A percentile compares a stretch with the other conserved stretches of the same genome.
These are phyloP conservation scores for Aspergillus saccharolyticus DNA, from an alignment of 495 filamentous ascomycete genomes.

Conservation along the genomic window DNA sequence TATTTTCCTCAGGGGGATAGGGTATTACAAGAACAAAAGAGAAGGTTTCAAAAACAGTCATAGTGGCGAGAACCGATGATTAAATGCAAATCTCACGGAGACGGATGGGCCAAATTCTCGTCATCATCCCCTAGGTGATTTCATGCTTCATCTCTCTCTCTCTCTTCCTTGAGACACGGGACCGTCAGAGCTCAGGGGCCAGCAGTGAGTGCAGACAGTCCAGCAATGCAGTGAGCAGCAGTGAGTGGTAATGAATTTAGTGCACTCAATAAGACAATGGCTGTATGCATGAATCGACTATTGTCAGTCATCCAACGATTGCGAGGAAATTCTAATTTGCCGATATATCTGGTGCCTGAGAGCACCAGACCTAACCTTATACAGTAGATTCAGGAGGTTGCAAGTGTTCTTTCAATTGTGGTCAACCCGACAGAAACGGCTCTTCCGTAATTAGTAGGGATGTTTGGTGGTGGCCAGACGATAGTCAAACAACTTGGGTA, in stretches of 20 bases:
- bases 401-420: too few relatives aligned
- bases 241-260: too few relatives aligned
- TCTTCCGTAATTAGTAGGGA: neutral
- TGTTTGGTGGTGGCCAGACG: neutral
- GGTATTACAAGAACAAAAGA: neutral
- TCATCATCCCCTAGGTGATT: neutral
- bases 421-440: neutral
- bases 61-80: neutral
- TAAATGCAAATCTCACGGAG: neutral
- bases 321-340: neutral
- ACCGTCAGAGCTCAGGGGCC: neutral
- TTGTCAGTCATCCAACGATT: neutral
- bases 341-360: neutral
- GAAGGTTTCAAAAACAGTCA: neutral
- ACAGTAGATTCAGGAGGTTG: neutral
- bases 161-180: neutral
- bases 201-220: neutral
- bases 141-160: neutral
- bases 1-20: neutral
- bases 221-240: neutral
- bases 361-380: neutral
- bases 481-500: neutral
- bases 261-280: too few relatives aligned
- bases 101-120: neutral
- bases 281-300: neutral